Conservation (phyloP, 208 protist genomes). For the Leptomonas seymouri region DNA sequence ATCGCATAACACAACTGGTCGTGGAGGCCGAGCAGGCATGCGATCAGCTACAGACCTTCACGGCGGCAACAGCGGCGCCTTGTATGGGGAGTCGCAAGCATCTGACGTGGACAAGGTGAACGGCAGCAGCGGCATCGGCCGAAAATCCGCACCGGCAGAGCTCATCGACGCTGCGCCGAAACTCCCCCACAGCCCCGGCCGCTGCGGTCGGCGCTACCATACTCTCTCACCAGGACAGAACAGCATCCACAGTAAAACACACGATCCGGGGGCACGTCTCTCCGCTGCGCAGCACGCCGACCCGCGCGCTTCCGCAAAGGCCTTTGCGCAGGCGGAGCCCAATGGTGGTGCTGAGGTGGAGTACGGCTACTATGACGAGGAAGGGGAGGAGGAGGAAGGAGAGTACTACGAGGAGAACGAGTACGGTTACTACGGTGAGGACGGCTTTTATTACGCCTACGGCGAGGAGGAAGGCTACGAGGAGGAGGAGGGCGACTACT, state of each 20-base stretch:
- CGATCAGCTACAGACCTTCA: background rate
- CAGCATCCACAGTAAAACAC: background rate
- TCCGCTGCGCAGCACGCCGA: background rate
- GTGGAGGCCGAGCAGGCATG: background rate
- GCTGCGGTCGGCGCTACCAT: background rate
- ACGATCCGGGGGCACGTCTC: background rate
- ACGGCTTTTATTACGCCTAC: conserved; percentile 37
- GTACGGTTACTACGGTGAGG: conserved; percentile 40
- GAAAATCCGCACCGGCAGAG: conserved; percentile 1
- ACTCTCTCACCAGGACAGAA: background rate
- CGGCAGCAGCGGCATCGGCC: background rate
- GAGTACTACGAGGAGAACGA: conserved; percentile 38
- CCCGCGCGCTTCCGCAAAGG: background rate
- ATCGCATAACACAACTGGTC: background rate
- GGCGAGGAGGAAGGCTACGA: conserved; percentile 31
- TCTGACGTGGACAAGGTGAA: background rate
- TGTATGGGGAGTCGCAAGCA: background rate
- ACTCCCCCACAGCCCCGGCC: background rate
- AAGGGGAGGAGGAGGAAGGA: conserved; percentile 13
- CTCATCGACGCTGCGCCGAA: background rate
- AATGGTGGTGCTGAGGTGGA: background rate
- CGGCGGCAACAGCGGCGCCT: background rate
- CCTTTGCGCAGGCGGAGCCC: background rate
- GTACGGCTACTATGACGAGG: conserved; percentile 2
- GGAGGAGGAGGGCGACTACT: conserved; percentile 28